Evolutionary conservation across 192 early-diverging fungal genomes (phyloP).

Genomic region (Cladochytrium replicatum): DNA sequence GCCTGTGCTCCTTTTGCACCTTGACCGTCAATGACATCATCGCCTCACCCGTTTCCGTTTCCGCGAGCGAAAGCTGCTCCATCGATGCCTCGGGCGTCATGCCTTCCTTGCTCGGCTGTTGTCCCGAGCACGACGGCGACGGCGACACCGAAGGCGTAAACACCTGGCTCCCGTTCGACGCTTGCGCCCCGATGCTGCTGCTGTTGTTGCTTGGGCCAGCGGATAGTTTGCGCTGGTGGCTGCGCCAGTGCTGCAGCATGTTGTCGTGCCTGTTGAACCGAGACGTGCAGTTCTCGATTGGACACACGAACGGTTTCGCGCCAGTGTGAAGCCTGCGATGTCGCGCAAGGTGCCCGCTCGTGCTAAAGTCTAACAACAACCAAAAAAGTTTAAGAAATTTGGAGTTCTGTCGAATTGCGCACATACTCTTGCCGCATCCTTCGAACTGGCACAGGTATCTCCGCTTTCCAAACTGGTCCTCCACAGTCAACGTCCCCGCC

Average conservation of each 20-base stretch:
- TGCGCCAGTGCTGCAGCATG: constrained; percentile 25
- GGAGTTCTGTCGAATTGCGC: neutral
- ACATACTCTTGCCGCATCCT: constrained; percentile 1
- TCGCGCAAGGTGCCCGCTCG: constrained; percentile 22
- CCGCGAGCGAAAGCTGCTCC: too few species aligned
- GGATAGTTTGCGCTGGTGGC: constrained; percentile 12
- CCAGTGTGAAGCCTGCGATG: constrained; percentile 18
- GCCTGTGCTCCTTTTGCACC: too few species aligned
- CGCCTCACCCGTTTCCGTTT: too few species aligned
- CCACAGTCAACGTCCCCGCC: too few species aligned
- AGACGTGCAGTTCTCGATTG: constrained; percentile 15
- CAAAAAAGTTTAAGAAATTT: neutral
- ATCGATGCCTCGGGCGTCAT: too few species aligned
- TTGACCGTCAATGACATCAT: too few species aligned
- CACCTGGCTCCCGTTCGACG: too few species aligned
- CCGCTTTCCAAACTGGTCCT: too few species aligned
- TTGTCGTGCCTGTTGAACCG: constrained; percentile 26
- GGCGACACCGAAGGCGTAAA: too few species aligned
- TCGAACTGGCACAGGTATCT: constrained; percentile 5
- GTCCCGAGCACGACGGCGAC: too few species aligned
- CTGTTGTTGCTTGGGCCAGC: constrained; percentile 1
- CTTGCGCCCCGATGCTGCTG: too few species aligned
- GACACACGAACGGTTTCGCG: constrained; percentile 19
- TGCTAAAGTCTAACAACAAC: neutral
- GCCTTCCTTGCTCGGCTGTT: too few species aligned